Evolutionary conservation across 306 rosid genomes (phyloP).

Genomic region (Benincasa hispida): DNA sequence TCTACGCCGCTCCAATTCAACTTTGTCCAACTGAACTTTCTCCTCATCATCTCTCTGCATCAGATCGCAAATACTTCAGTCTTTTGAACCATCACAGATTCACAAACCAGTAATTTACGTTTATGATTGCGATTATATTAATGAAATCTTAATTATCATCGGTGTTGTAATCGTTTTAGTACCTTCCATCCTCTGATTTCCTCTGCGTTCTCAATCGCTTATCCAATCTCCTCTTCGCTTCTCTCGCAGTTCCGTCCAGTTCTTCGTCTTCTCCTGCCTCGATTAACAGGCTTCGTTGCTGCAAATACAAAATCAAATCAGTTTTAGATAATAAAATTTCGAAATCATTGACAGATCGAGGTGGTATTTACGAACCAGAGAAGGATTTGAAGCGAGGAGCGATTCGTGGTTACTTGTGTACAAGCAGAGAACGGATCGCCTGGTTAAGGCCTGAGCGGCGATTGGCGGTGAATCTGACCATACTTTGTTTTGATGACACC

Average conservation of each 20-base stretch:
- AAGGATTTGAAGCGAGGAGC: slow-evolving; percentile 20
- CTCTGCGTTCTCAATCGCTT: slow-evolving; percentile 29
- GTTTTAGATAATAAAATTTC: too few relatives aligned
- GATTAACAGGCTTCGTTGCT: slow-evolving; percentile 25
- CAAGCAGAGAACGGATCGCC: slow-evolving; percentile 46
- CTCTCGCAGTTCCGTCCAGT: slow-evolving; percentile 45
- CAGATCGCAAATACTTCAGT: background rate
- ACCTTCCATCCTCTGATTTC: slow-evolving; percentile 20
- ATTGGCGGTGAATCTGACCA: slow-evolving; percentile 18
- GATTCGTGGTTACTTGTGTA: slow-evolving; percentile 42
- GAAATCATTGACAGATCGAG: background rate
- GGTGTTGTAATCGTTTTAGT: background rate
- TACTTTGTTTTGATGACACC: slow-evolving; percentile 31
- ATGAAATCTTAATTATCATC: background rate
- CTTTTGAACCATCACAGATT: background rate
- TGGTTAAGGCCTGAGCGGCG: slow-evolving; percentile 20
- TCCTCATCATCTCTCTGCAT: background rate
- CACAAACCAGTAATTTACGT: background rate
- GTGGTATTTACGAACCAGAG: slow-evolving; percentile 15
- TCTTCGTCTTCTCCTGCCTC: slow-evolving; percentile 30
- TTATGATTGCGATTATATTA: too few relatives aligned
- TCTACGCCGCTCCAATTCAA: background rate
- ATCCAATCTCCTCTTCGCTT: slow-evolving; percentile 73
- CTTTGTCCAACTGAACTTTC: background rate
- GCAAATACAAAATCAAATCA: background rate